Evolutionary conservation across 2,329 filamentous ascomycete species (phyloP), one percentile per base, ranked within the genome.

Genomic region (Colletotrichum gigasporum): DNA sequence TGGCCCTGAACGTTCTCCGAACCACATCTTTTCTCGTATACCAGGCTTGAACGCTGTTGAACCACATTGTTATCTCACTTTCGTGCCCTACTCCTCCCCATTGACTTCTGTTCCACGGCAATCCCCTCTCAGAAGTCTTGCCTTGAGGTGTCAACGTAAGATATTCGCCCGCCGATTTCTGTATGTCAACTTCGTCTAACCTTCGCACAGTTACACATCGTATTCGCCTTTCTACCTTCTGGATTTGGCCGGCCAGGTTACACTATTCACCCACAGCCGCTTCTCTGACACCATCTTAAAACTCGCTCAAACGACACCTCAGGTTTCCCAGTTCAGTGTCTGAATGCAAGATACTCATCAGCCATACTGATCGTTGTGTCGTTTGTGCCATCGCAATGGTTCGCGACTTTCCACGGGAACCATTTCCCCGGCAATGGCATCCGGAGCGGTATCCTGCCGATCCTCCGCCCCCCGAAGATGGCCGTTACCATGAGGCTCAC

Each of bases 351-450:
- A 8, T 37, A 44, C 22, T 22, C 30, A 18, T 18, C 24, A 51
- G 9, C 51, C 34, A 16, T 20, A 48, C 35, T 61, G 47, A 54
- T 22, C n/a, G 10, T 14, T 22, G 30, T 16, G 30, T 41, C 37
- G 22, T 9, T 22, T 54, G 45, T 45, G 42, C 51, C 47, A 59
- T 34, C 30, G 52, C 57, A 65, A 83, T 83, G 80, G 81, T 81
- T 51, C 78, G 76, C 67, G 74, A 79, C 62, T 78, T 73, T 71
- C 62, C 74, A 45, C 76, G 80, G 74, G 78, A 80, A 28, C 67
- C 74, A 20, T 78, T 76, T 69, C 73, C 80, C 50, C 73, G 74
- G 50, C 75, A 73, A 65, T 71, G 77, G 78, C 56, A 68, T 30
- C 66, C 68, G 45, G 71, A 71, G 12, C 69, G 73, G 35, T 68